Evolutionary conservation across 805 yeast species (phyloP).

Genomic region (Kluyveromyces wickerhamii): DNA sequence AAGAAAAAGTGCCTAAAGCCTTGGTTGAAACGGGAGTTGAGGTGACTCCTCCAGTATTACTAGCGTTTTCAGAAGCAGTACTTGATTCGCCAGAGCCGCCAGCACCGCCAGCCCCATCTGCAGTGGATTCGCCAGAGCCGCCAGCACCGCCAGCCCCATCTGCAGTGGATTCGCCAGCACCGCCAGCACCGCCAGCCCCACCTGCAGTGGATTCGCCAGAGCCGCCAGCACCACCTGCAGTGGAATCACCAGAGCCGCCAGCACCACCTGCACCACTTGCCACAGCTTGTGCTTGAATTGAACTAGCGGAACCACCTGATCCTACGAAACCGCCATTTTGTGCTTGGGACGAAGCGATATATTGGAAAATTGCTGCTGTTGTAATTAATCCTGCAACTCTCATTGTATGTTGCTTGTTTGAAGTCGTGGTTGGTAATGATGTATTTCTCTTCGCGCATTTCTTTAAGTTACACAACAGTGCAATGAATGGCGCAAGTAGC

Average conservation of each 20-base stretch:
- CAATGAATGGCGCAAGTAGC: too few relatives aligned
- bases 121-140: conserved; percentile 4
- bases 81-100: too few relatives aligned
- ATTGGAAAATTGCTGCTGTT: not conserved
- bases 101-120: conserved; percentile 6
- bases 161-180: conserved; percentile 1
- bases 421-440: too few relatives aligned
- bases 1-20: too few relatives aligned
- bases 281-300: conserved; percentile 1
- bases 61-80: too few relatives aligned
- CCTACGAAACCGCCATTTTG: conserved; percentile 5
- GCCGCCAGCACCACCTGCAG: conserved; percentile 4
- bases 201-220: not conserved
- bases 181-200: conserved; percentile 2
- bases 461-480: too few relatives aligned
- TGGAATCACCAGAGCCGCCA: not conserved
- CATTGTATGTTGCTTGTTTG: too few relatives aligned
- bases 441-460: too few relatives aligned
- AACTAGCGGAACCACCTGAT: conserved; percentile 6
- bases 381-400: not conserved
- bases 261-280: not conserved
- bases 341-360: conserved; percentile 4
- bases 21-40: too few relatives aligned
- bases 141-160: not conserved
- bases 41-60: not conserved